A percentile compares a stretch with the other conserved stretches of the same genome.
Evolutionary conservation across 495 filamentous ascomycete species (phyloP).

Genomic region (Parmelia sp.): DNA sequence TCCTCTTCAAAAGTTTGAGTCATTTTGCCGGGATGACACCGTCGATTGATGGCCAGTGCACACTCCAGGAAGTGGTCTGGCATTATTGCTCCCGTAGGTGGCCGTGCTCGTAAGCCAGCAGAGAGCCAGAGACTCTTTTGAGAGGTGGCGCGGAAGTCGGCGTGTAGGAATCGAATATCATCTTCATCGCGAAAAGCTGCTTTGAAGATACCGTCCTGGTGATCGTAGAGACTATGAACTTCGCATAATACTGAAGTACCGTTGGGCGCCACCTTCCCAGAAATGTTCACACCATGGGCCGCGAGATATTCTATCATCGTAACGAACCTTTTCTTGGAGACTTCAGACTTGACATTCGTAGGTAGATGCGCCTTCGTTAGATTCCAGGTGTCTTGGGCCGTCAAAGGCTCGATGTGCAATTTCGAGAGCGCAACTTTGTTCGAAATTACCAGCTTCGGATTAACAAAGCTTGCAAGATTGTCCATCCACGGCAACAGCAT

Average conservation of each 20-base stretch:
- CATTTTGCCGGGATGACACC: neutral
- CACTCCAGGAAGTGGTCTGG: constrained; percentile 14
- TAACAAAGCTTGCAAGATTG: constrained; percentile 1
- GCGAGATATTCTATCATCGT: constrained; percentile 6
- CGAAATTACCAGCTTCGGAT: neutral
- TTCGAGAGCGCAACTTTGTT: neutral
- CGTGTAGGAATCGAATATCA: neutral
- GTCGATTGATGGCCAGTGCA: constrained; percentile 2
- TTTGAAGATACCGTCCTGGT: neutral
- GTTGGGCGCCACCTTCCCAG: neutral
- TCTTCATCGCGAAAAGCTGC: neutral
- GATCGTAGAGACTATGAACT: neutral
- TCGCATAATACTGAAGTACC: neutral
- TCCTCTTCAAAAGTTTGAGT: neutral
- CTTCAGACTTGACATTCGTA: neutral
- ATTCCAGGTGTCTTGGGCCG: constrained; percentile 3
- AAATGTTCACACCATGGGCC: neutral
- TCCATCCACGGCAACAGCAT: constrained; percentile 20
- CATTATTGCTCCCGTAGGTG: neutral
- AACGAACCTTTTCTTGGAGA: neutral
- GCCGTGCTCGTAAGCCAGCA: constrained; percentile 3
- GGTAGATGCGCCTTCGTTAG: constrained; percentile 13
- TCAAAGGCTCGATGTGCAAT: neutral
- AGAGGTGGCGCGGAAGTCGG: neutral
- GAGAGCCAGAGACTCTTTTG: constrained; percentile 7